Conservation (phyloP, 2,329 filamentous ascomycete species). For the Purpureocillium lavendulum region DNA sequence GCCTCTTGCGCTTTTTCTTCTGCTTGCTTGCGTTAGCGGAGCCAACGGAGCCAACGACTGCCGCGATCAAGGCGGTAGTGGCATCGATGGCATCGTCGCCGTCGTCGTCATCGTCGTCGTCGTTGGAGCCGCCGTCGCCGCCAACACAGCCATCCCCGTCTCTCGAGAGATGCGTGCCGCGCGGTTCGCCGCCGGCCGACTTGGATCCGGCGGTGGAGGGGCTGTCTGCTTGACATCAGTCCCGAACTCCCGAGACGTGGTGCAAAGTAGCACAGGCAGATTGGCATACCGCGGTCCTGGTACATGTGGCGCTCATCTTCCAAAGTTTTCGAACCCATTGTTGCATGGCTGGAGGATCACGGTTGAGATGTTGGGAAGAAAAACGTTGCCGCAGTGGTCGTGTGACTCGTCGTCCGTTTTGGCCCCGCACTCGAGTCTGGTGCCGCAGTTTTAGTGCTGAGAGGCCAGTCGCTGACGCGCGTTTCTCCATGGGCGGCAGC, state of each 20-base stretch:
- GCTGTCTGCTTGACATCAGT: constrained; percentile 11
- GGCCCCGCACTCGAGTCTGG: too few relatives aligned
- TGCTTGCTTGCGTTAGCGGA: constrained; percentile 6
- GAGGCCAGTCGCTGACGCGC: too few relatives aligned
- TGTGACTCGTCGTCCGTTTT: too few relatives aligned
- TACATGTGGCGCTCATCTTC: constrained; percentile 3
- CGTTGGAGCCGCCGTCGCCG: constrained; percentile 18
- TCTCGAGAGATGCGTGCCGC: constrained; percentile 28
- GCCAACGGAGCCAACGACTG: not conserved
- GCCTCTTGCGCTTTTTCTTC: constrained; percentile 17
- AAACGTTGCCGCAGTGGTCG: too few relatives aligned
- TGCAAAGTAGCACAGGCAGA: not conserved
- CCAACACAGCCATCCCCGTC: constrained; percentile 34
- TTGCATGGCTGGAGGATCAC: constrained; percentile 2
- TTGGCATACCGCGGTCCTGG: constrained; percentile 3
- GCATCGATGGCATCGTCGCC: constrained; percentile 9
- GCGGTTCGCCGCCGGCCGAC: constrained; percentile 29
- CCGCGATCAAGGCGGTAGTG: constrained; percentile 7
- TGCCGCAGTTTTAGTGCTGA: too few relatives aligned
- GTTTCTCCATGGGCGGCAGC: too few relatives aligned
- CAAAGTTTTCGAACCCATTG: constrained; percentile 5
- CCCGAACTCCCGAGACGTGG: not conserved
- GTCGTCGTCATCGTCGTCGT: constrained; percentile 15
- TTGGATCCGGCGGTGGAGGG: constrained; percentile 11
- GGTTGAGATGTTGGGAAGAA: not conserved